Conservation (phyloP, 1,284 basidiomycete species). For the Phaffia rhodozyma region DNA sequence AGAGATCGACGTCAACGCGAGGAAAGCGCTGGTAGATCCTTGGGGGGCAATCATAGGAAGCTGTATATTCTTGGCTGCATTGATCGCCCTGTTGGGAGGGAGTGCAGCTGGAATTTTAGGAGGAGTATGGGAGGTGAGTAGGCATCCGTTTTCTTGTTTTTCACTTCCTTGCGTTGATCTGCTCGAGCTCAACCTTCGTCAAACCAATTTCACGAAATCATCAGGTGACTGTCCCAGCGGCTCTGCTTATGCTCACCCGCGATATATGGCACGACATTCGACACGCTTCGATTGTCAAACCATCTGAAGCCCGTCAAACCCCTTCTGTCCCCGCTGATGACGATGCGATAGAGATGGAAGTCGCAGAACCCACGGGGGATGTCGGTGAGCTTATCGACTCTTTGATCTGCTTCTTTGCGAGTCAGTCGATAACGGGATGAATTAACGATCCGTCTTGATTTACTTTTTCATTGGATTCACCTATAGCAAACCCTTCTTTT, state of each 20-base stretch:
- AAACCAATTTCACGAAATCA: neutral
- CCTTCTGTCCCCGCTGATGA: neutral
- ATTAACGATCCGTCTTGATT: no score
- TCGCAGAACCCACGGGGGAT: no score
- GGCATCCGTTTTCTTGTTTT: neutral
- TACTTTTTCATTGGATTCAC: no score
- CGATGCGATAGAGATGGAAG: no score
- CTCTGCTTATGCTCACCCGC: constrained; percentile 54
- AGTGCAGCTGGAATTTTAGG: constrained; percentile 41
- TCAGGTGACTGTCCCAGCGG: constrained; percentile 72
- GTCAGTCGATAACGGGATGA: no score
- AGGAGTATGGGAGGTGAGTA: constrained; percentile 51
- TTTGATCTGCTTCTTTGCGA: no score
- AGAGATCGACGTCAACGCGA: constrained; percentile 39
- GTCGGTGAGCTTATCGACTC: no score
- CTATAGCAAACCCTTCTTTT: no score
- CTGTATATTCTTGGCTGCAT: constrained; percentile 34
- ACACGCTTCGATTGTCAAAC: neutral
- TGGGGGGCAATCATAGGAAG: constrained; percentile 33
- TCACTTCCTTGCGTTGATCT: neutral
- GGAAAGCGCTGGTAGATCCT: constrained; percentile 41
- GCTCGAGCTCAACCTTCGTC: neutral
- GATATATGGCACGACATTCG: constrained; percentile 51
- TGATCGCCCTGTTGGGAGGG: constrained; percentile 48
- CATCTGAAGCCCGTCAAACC: neutral